Percentiles rank a stretch among this genome's conserved stretches.
Evolutionary conservation across 2,329 filamentous ascomycete genomes (phyloP).

Genomic region (Scedosporium boydii): DNA sequence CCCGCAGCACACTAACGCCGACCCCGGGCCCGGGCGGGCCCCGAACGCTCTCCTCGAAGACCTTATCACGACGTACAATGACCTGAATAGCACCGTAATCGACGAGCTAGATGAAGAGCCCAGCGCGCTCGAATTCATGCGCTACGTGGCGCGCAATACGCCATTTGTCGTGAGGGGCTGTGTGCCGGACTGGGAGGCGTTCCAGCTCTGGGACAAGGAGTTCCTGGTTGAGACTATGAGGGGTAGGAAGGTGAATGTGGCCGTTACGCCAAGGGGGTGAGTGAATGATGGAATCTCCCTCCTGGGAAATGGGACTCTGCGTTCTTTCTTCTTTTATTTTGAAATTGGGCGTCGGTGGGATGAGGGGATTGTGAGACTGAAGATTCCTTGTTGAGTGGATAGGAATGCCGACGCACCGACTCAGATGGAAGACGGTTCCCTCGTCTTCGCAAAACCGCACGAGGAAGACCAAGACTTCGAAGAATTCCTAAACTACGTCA

Average conservation of each 20-base stretch:
- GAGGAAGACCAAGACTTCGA: conserved; percentile 56
- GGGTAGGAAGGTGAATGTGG: conserved; percentile 58
- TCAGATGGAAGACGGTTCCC: conserved; percentile 13
- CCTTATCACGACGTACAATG: conserved; percentile 47
- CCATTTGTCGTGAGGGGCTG: conserved; percentile 63
- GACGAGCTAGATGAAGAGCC: conserved; percentile 56
- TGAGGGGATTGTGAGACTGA: too few relatives aligned
- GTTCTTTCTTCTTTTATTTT: not conserved
- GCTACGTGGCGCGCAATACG: conserved; percentile 62
- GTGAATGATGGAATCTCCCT: conserved; percentile 10
- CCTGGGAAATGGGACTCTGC: not conserved
- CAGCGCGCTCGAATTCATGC: conserved; percentile 70
- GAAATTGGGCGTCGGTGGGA: not conserved
- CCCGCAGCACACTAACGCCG: not conserved
- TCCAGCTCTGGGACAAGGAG: conserved; percentile 49
- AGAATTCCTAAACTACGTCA: conserved; percentile 52
- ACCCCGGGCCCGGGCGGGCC: not conserved
- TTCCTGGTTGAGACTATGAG: conserved; percentile 49
- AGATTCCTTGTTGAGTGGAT: not conserved
- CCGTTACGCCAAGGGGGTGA: conserved; percentile 64
- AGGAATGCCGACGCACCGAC: conserved; percentile 30
- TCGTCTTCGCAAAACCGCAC: conserved; percentile 62
- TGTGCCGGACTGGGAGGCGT: conserved; percentile 54
- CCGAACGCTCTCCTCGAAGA: not conserved
- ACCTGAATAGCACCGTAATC: conserved; percentile 54